Evolutionary conservation across 371 early-diverging fungal species (phyloP).

Genomic region (Apophysomyces sp.): DNA sequence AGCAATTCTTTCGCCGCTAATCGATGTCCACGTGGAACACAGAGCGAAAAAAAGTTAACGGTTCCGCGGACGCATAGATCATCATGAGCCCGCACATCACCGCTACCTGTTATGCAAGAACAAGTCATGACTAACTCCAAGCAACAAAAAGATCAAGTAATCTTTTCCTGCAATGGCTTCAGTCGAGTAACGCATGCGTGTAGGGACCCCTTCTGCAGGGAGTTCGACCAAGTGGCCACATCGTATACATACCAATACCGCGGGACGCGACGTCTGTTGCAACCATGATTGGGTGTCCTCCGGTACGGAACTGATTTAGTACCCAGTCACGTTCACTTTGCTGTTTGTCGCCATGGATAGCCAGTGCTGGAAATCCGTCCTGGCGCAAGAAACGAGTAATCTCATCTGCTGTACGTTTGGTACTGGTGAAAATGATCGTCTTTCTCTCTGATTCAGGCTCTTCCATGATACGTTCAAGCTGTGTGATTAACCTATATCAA

Average conservation of each 20-base stretch:
- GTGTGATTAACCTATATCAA: slow-evolving; percentile 62
- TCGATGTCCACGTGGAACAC: slow-evolving; percentile 4
- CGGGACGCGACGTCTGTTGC: slow-evolving; percentile 99
- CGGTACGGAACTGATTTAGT: slow-evolving; percentile 88
- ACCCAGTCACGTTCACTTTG: slow-evolving; percentile 99
- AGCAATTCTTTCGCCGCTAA: background rate
- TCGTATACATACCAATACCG: slow-evolving; percentile 89
- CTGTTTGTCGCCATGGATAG: slow-evolving; percentile 99
- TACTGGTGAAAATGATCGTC: slow-evolving; percentile 97
- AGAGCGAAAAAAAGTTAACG: background rate
- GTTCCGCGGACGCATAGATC: slow-evolving; percentile 4
- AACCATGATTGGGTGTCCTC: slow-evolving; percentile 93
- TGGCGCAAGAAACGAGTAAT: slow-evolving; percentile 89
- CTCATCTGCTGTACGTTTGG: slow-evolving; percentile 98
- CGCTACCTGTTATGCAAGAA: slow-evolving; percentile 1
- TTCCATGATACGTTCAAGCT: slow-evolving; percentile 77
- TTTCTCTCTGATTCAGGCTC: slow-evolving; percentile 71
- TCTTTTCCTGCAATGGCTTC: slow-evolving; percentile 6
- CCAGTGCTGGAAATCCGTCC: slow-evolving; percentile 96
- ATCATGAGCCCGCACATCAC: background rate
- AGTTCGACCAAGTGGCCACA: slow-evolving; percentile 8
- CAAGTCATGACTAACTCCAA: slow-evolving; percentile 4
- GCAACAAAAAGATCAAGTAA: slow-evolving; percentile 10
- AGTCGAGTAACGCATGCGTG: slow-evolving; percentile 1
- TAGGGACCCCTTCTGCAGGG: slow-evolving; percentile 10